Conservation (phyloP, 2,329 filamentous ascomycete genomes). For the Alternaria brassicicola region DNA sequence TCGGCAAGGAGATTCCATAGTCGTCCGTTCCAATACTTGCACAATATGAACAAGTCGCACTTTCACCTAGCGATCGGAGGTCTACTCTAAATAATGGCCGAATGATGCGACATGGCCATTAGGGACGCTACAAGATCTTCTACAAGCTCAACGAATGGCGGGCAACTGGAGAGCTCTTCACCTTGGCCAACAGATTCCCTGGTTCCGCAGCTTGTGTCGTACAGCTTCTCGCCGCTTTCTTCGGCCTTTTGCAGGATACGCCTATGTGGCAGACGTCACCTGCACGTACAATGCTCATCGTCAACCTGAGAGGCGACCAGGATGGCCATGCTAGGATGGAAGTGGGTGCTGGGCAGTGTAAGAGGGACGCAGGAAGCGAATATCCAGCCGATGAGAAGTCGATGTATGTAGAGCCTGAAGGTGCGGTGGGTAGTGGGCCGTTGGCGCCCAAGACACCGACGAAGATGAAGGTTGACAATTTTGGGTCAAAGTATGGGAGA, state of each 20-base stretch:
- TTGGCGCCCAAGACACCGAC: constrained; percentile 3
- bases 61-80: constrained; percentile 20
- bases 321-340: constrained; percentile 30
- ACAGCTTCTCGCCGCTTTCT: constrained; percentile 35
- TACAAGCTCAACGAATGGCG: constrained; percentile 33
- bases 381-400: constrained; percentile 1
- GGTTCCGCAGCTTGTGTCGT: constrained; percentile 33
- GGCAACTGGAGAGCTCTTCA: constrained; percentile 27
- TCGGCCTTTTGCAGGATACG: constrained; percentile 38
- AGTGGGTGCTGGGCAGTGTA: constrained; percentile 7
- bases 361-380: neutral
- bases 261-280: constrained; percentile 38
- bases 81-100: constrained; percentile 20
- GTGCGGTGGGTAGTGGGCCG: neutral
- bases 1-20: neutral
- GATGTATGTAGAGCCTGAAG: constrained; percentile 2
- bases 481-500: constrained; percentile 2
- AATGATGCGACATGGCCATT: constrained; percentile 27
- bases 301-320: constrained; percentile 26
- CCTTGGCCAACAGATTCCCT: constrained; percentile 27
- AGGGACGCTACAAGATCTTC: constrained; percentile 36
- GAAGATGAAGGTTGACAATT: constrained; percentile 11
- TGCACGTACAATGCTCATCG: constrained; percentile 48
- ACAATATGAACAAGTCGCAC: constrained; percentile 2
- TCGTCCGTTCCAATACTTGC: neutral